A percentile compares a stretch with the other conserved stretches of the same genome.
Evolutionary conservation across 2,329 filamentous ascomycete species (phyloP).

Genomic region (Microsporum ferrugineum): DNA sequence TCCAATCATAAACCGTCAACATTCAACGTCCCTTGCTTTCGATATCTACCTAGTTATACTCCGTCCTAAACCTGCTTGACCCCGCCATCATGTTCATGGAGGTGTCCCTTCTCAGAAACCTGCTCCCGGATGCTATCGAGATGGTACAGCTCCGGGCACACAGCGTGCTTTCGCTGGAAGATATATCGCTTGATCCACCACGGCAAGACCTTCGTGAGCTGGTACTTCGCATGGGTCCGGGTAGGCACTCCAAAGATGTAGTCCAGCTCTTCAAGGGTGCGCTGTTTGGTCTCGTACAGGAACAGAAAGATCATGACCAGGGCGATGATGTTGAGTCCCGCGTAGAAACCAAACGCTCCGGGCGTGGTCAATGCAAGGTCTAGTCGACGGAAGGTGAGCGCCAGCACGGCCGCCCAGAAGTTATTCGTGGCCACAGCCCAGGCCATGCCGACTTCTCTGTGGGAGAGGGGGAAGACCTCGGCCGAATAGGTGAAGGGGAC

Average conservation of each 20-base stretch:
- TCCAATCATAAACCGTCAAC: not conserved
- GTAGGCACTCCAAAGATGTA: constrained; percentile 49
- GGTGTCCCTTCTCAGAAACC: not conserved
- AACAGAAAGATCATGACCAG: constrained; percentile 54
- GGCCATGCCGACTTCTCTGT: constrained; percentile 42
- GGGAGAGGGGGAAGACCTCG: constrained; percentile 45
- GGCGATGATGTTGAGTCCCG: constrained; percentile 48
- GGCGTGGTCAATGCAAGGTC: constrained; percentile 39
- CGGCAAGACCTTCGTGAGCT: constrained; percentile 45
- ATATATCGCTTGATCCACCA: constrained; percentile 51
- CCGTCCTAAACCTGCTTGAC: not conserved
- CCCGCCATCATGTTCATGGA: not conserved
- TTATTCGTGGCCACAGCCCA: constrained; percentile 34
- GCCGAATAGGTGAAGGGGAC: constrained; percentile 44
- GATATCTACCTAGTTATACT: not conserved
- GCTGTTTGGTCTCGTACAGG: constrained; percentile 46
- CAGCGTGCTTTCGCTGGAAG: constrained; percentile 37
- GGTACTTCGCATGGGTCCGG: constrained; percentile 47
- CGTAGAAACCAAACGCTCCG: constrained; percentile 52
- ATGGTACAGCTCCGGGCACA: constrained; percentile 40
- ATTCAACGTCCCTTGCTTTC: not conserved
- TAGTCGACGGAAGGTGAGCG: constrained; percentile 35
- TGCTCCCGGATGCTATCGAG: constrained; percentile 4
- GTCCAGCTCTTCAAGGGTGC: constrained; percentile 48
- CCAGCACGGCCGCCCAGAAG: constrained; percentile 35